Evolutionary conservation across 352 stramenopile species (phyloP), one percentile per base, ranked within the genome.

Genomic region (Phytophthora sansomeana): DNA sequence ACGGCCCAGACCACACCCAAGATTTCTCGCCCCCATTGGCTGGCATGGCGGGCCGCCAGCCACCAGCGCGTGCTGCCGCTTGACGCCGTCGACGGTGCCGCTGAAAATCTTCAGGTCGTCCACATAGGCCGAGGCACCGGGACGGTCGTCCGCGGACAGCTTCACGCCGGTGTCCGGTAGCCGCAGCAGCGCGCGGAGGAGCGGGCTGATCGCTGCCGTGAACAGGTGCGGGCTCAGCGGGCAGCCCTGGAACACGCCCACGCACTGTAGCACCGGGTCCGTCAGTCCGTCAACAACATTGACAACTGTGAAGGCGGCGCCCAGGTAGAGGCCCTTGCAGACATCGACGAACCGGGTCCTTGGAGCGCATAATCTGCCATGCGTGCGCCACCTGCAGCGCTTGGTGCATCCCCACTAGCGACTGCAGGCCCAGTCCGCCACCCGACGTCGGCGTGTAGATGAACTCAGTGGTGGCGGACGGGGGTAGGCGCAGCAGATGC

Each of bases 211-310:
- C 0, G 50, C 67, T 0, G 57, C 42, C 21, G 49, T 67, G 48
- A 78, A 78, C 2, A 74, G 59, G 5, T 69, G 52, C 0, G 69
- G 69, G 69, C 64, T 74, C 11, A 78, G 35, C 9, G 59, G 69
- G 33, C 50, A 78, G 1, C 64, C 59, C 19, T 78, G 60, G 42
- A 60, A 78, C 3, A 74, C 60, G 3, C 60, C 50, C 13, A 66
- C 44, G 5, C 24, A 19, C 32, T 58, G 59, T 3, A 1, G 24
- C 6, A 78, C 58, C 3, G 65, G 68, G 11, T 29, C 41, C 0
- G 72, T 73, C 69, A 62, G n/a, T n/a, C n/a, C n/a, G 44, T 72
- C 62, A 4, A 28, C 43, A 1, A 51, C 59, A 24, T 76, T 74
- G 28, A 39, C 55, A 7, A 74, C 33, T 1, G 24, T 38, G 51